Base-by-base conservation (phyloP, 2,329 filamentous ascomycete genomes). In the Calonectria crousiana region DNA sequence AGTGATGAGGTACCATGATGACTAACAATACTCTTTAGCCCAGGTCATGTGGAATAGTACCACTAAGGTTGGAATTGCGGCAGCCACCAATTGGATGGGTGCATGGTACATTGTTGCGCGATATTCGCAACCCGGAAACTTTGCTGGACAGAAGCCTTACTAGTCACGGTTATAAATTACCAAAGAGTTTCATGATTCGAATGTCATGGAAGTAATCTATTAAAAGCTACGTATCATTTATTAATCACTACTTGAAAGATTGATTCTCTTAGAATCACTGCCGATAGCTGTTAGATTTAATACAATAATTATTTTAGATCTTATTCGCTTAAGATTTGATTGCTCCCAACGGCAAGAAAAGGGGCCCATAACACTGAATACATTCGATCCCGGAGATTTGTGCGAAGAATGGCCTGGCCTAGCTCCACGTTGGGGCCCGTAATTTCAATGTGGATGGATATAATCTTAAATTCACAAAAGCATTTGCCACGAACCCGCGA, bases 401-500 rank as follows among this genome's bases (percentile, higher is more conserved):
- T 38, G 14, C 14, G 2, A 38, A 5, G 36, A 14, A 6, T 18
- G 36, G 14, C 14, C 14, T 18, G 16, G 36, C 36, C 36, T 38
- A 14, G 14, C 4, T 16, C 36, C 14, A 38, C 16, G 2, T 6
- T 38, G 13, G 14, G 16, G 16, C 16, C 88, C 20, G 90, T 91
- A 66, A 88, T 88, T 79, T 89, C 93, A 86, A 90, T 90, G 71
- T 90, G 90, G 84, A 88, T 89, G 79, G 93, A 90, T 91, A 93
- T 94, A 64, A 88, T 86, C 82, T 90, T 90, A 86, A 93, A 95
- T 79, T 94, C 91, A 76, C 89, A 87, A 82, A 90, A 93, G 88
- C 94, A 96, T 83, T 93, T 90, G 73, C 91, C 89, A 85, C 94
- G 96, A 8, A 93, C 90, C 71, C 94, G 93, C 76, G 91, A 92